Evolutionary conservation across 148 eudicot species (phyloP).

Genomic region (Bassia scoparia): DNA sequence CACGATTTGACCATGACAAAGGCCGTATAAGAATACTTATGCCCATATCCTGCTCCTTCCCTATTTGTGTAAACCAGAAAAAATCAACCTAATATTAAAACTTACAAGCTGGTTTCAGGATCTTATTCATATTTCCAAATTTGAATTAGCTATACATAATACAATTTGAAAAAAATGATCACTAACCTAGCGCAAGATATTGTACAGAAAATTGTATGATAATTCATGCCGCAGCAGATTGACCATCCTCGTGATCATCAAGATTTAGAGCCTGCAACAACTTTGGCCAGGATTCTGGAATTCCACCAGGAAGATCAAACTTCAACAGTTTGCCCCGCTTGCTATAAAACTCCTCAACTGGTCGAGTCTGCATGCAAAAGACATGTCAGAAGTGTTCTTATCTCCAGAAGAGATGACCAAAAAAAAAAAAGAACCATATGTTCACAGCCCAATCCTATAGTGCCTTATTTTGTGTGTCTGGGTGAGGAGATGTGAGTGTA

Average conservation of each 20-base stretch:
- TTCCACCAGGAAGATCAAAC: slow-evolving; percentile 92
- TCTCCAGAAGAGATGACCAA: neutral
- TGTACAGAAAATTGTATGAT: slow-evolving; percentile 9
- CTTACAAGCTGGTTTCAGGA: slow-evolving; percentile 12
- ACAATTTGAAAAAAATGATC: slow-evolving; percentile 22
- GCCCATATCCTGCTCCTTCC: neutral
- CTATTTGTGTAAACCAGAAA: neutral
- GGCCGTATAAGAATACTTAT: neutral
- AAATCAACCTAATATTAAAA: neutral
- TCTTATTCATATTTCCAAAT: slow-evolving; percentile 20
- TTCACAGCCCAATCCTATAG: neutral
- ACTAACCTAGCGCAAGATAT: slow-evolving; percentile 26
- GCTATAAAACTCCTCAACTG: slow-evolving; percentile 82
- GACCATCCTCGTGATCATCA: slow-evolving; percentile 46
- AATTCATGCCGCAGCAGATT: slow-evolving; percentile 60
- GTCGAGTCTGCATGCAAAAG: slow-evolving; percentile 54
- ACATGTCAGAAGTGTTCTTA: neutral
- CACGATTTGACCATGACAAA: no score
- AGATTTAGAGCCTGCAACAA: slow-evolving; percentile 69
- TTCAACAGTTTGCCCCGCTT: slow-evolving; percentile 66
- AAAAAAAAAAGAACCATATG: neutral
- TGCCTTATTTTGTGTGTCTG: neutral
- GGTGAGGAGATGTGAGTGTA: no score
- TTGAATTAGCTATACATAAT: slow-evolving; percentile 4
- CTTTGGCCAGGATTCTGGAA: slow-evolving; percentile 92